These are phyloP conservation scores for Xylaria sp. DNA, from an alignment of 2,329 filamentous ascomycete species.

Conservation along the genomic window DNA sequence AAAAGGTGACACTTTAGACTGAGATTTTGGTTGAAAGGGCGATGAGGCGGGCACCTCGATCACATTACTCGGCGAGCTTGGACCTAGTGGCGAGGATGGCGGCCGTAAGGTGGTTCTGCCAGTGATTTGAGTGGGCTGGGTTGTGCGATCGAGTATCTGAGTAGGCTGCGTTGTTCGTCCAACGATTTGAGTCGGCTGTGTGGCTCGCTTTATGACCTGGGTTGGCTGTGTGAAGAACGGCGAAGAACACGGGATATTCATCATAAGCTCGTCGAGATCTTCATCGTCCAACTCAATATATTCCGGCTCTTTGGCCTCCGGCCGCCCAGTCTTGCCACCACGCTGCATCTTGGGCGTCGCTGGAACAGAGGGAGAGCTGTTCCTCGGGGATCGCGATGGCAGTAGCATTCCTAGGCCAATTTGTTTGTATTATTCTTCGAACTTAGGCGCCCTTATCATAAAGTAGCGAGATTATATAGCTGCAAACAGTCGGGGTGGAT, in stretches of 20 bases:
- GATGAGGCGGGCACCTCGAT: constrained; percentile 93
- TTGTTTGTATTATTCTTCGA: not conserved
- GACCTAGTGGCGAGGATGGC: constrained; percentile 49
- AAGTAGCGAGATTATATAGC: not conserved
- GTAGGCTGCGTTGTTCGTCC: constrained; percentile 63
- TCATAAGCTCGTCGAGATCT: constrained; percentile 58
- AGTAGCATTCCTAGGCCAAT: constrained; percentile 18
- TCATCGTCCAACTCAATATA: constrained; percentile 51
- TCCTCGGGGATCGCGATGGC: constrained; percentile 1
- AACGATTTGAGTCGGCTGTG: constrained; percentile 56
- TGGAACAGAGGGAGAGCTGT: constrained; percentile 26
- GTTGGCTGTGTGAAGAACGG: constrained; percentile 62
- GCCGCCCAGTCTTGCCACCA: constrained; percentile 15
- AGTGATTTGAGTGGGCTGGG: constrained; percentile 56
- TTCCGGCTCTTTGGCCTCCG: constrained; percentile 30
- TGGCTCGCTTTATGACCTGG: constrained; percentile 44
- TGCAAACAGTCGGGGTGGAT: not conserved
- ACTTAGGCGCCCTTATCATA: not conserved
- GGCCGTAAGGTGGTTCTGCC: constrained; percentile 50
- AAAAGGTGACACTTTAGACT: constrained; percentile 32
- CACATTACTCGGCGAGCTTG: constrained; percentile 56
- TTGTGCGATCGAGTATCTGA: constrained; percentile 50
- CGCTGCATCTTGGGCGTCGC: constrained; percentile 35
- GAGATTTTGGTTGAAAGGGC: constrained; percentile 66
- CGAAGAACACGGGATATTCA: constrained; percentile 52